Evolutionary conservation across 2,329 filamentous ascomycete species (phyloP).

Genomic region (Hypoxylon sp.): DNA sequence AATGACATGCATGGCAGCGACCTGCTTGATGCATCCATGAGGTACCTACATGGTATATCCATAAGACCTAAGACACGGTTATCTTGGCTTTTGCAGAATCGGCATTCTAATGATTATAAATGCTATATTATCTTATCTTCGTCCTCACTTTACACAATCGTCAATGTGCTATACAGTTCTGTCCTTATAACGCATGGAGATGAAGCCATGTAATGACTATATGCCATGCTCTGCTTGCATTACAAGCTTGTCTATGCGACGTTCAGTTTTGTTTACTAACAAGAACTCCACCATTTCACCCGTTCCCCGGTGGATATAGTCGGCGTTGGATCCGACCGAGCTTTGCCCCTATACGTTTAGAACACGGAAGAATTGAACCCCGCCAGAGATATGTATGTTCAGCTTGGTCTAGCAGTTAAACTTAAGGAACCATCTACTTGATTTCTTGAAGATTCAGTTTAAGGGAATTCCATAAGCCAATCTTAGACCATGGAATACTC

Average conservation of each 20-base stretch:
- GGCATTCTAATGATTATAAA: conserved; percentile 22
- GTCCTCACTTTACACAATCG: background rate
- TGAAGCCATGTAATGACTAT: background rate
- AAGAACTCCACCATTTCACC: too few relatives aligned
- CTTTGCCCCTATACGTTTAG: background rate
- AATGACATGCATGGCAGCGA: conserved; percentile 34
- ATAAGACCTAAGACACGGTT: conserved; percentile 8
- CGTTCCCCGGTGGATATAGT: background rate
- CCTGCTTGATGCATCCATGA: conserved; percentile 29
- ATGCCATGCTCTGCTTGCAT: too few relatives aligned
- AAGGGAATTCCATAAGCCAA: too few relatives aligned
- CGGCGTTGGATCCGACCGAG: conserved; percentile 43
- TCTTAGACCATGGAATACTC: too few relatives aligned
- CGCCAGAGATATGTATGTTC: background rate
- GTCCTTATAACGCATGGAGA: background rate
- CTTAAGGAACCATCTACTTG: too few relatives aligned
- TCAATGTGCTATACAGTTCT: background rate
- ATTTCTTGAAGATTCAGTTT: too few relatives aligned
- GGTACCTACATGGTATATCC: conserved; percentile 19
- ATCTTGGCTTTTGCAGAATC: conserved; percentile 18
- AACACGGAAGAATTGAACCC: background rate
- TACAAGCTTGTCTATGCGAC: too few relatives aligned
- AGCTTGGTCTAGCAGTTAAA: background rate
- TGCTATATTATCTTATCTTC: conserved; percentile 11
- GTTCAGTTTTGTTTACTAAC: conserved; percentile 2